A percentile compares a stretch with the other conserved stretches of the same genome.
These are phyloP conservation scores for Decorospora gaudefroyi DNA, from an alignment of 2,329 filamentous ascomycete genomes.

Conservation along the genomic window DNA sequence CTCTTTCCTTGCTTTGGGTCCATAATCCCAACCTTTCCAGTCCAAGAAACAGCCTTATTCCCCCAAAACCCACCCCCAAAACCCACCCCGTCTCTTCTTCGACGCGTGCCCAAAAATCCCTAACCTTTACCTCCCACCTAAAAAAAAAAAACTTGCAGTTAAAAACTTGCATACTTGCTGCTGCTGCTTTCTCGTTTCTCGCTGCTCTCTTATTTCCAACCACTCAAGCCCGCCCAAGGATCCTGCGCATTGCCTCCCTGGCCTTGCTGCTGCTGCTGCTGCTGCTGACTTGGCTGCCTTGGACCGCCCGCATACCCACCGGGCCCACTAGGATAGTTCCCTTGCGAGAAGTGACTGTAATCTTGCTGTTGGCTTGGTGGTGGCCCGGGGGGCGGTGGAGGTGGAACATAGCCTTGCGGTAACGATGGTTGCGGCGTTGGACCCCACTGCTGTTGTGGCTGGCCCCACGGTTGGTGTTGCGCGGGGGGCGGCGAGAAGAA, in stretches of 20 bases:
- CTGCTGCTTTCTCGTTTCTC: too few species aligned
- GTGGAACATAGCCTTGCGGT: constrained; percentile 68
- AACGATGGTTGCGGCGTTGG: constrained; percentile 60
- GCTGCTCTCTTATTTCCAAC: constrained; percentile 61
- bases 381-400: constrained; percentile 68
- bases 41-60: too few species aligned
- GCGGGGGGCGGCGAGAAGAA: constrained; percentile 56
- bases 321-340: constrained; percentile 57
- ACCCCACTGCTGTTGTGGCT: constrained; percentile 55
- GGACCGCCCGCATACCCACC: constrained; percentile 44
- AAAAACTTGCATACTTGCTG: too few species aligned
- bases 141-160: too few species aligned
- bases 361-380: constrained; percentile 60
- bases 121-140: too few species aligned
- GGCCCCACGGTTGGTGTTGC: constrained; percentile 53
- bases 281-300: constrained; percentile 34
- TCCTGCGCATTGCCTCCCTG: constrained; percentile 49
- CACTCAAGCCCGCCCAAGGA: constrained; percentile 72
- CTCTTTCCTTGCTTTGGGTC: too few species aligned
- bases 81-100: too few species aligned
- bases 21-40: too few species aligned
- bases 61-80: too few species aligned
- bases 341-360: constrained; percentile 58
- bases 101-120: too few species aligned
- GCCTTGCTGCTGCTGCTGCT: constrained; percentile 42